Percentiles rank a stretch among this genome's conserved stretches.
phyloP scores from a whole-genome alignment of 2,329 filamentous ascomycete species.

The Lecanosticta acicola region DNA sequence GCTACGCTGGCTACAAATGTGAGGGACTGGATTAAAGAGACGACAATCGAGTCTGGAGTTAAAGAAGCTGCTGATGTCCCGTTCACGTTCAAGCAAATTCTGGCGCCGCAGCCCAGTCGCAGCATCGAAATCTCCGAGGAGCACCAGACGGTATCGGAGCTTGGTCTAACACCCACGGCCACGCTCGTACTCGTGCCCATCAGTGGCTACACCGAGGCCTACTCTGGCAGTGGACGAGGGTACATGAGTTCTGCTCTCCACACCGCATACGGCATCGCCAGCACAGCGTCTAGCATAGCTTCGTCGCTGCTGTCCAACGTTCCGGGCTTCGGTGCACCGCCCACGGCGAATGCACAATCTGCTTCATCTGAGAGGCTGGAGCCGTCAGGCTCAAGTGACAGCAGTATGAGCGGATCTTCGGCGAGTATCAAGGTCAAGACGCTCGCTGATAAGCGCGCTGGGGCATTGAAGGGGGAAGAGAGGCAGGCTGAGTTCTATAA shows the following conservation, averaged over 20 bases:
- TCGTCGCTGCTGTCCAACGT: constrained; percentile 17
- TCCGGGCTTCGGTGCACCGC: constrained; percentile 18
- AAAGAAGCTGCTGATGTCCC: constrained; percentile 41
- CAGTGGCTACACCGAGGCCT: constrained; percentile 55
- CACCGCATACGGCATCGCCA: constrained; percentile 16
- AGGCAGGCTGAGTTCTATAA: constrained; percentile 72
- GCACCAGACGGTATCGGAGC: constrained; percentile 57
- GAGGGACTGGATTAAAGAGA: constrained; percentile 67
- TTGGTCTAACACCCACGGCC: constrained; percentile 71
- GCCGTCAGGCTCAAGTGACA: neutral
- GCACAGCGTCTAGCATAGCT: constrained; percentile 18
- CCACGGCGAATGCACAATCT: constrained; percentile 13
- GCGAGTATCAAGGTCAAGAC: constrained; percentile 40
- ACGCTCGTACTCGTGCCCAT: constrained; percentile 78
- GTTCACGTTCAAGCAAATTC: constrained; percentile 78
- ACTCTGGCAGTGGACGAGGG: constrained; percentile 37
- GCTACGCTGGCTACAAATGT: constrained; percentile 63
- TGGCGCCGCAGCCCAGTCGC: constrained; percentile 70
- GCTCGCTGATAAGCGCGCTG: constrained; percentile 41
- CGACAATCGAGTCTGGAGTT: constrained; percentile 40
- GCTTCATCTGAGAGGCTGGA: neutral
- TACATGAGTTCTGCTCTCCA: constrained; percentile 21
- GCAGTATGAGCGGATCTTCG: constrained; percentile 8
- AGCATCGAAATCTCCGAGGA: constrained; percentile 73
- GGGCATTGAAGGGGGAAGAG: constrained; percentile 34